Percentiles rank a stretch among this genome's conserved stretches.
Evolutionary conservation across 208 protist species (phyloP).

Genomic region (Acanthamoeba culbertsoni): DNA sequence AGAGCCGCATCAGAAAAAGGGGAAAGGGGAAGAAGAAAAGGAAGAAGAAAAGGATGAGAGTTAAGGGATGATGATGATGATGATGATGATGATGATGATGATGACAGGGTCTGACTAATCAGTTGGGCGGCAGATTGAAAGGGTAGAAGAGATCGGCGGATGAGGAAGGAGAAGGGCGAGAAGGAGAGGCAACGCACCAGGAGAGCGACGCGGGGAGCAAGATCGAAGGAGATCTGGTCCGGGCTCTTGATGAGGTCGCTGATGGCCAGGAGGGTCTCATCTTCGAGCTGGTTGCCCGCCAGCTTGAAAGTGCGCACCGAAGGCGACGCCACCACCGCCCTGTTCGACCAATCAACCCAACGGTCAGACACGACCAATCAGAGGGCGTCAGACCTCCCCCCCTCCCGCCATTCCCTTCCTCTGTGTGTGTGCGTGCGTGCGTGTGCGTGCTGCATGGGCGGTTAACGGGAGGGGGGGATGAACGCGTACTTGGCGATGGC

Average conservation of each 20-base stretch:
- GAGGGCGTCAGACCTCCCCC: too few species aligned
- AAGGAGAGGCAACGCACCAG: not conserved
- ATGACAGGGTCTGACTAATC: too few species aligned
- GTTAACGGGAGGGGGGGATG: not conserved
- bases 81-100: not conserved
- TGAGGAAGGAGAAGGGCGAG: not conserved
- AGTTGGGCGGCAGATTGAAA: too few species aligned
- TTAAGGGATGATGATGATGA: not conserved
- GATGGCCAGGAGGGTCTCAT: slow-evolving; percentile 13
- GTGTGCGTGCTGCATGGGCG: too few species aligned
- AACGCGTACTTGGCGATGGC: slow-evolving; percentile 10
- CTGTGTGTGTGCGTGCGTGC: not conserved
- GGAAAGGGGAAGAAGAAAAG: not conserved
- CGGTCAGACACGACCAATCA: not conserved
- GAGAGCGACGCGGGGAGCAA: slow-evolving; percentile 12
- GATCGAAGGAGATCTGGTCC: slow-evolving; percentile 1
- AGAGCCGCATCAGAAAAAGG: too few species aligned
- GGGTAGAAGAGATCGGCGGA: too few species aligned
- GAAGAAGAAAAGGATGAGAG: not conserved
- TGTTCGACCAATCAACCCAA: not conserved
- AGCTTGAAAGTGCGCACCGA: slow-evolving; percentile 8
- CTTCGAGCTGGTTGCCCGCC: slow-evolving; percentile 54
- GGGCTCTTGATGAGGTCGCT: slow-evolving; percentile 31
- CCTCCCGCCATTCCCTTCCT: not conserved
- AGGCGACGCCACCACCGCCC: not conserved